Conservation (phyloP, 179 eudicot species). For the Drosera spatulata region DNA sequence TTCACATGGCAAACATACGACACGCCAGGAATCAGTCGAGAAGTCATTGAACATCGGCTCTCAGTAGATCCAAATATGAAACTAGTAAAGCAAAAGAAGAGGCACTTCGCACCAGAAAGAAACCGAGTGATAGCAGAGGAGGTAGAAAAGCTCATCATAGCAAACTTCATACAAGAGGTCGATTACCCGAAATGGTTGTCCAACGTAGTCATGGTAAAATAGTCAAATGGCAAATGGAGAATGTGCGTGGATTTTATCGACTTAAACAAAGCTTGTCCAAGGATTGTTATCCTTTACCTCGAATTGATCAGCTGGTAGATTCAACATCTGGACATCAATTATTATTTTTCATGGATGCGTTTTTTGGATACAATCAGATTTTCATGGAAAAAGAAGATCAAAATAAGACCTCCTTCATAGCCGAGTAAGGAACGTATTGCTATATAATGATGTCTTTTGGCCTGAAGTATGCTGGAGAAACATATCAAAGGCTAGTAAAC, state of each 20-base stretch:
- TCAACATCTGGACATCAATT: not conserved
- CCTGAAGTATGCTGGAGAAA: not conserved
- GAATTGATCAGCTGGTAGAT: not conserved
- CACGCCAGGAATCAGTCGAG: too few relatives aligned
- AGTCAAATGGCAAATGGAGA: not conserved
- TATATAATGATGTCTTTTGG: not conserved
- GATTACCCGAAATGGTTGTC: not conserved
- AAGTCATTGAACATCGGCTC: too few relatives aligned
- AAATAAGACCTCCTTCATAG: too few relatives aligned
- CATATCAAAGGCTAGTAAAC: not conserved
- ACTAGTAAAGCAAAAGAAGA: not conserved
- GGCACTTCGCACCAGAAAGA: not conserved
- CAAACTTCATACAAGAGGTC: not conserved
- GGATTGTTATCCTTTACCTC: not conserved
- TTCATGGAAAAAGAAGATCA: too few relatives aligned
- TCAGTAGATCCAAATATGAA: not conserved
- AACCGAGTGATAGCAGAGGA: not conserved
- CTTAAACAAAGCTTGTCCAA: not conserved
- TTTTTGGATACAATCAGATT: too few relatives aligned
- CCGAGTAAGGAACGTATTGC: too few relatives aligned
- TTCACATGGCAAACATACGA: too few relatives aligned
- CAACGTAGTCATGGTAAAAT: not conserved
- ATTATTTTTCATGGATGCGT: too few relatives aligned
- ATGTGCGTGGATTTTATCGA: not conserved
- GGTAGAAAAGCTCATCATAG: not conserved